Conservation (phyloP, 345 rosid species). For the Eucalyptus guilfoylei region DNA sequence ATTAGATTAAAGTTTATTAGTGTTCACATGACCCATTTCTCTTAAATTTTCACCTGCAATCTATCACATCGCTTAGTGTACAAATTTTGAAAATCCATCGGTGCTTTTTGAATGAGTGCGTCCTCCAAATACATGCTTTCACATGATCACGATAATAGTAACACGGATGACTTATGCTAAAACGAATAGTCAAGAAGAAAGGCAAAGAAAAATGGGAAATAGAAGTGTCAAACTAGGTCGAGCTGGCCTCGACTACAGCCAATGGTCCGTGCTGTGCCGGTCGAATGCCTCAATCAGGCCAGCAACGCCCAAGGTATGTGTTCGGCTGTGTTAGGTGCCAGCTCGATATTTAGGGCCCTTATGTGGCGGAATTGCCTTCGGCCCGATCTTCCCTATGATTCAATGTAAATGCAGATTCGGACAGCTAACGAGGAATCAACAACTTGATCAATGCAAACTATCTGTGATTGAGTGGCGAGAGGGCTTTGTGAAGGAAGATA, state of each 20-base stretch:
- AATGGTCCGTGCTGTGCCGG: background rate
- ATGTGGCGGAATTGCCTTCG: background rate
- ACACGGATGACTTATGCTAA: too few species aligned
- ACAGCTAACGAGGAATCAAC: background rate
- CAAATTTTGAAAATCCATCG: background rate
- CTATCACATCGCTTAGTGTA: background rate
- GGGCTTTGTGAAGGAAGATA: background rate
- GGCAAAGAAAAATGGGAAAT: background rate
- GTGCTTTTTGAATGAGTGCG: background rate
- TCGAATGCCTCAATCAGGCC: background rate
- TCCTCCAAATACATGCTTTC: background rate
- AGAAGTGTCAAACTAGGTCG: background rate
- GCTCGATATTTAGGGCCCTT: background rate
- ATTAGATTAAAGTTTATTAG: background rate
- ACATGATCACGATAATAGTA: too few species aligned
- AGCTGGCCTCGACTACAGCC: background rate
- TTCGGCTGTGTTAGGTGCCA: background rate
- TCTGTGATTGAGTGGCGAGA: background rate
- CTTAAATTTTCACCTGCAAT: background rate
- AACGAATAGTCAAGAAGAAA: too few species aligned
- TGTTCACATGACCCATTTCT: background rate
- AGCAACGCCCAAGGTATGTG: background rate
- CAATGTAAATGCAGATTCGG: too few species aligned
- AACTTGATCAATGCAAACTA: background rate
- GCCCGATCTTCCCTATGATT: background rate